These are phyloP conservation scores for Teunomyces gatunensis DNA, from an alignment of 805 yeast genomes.

Conservation along the genomic window DNA sequence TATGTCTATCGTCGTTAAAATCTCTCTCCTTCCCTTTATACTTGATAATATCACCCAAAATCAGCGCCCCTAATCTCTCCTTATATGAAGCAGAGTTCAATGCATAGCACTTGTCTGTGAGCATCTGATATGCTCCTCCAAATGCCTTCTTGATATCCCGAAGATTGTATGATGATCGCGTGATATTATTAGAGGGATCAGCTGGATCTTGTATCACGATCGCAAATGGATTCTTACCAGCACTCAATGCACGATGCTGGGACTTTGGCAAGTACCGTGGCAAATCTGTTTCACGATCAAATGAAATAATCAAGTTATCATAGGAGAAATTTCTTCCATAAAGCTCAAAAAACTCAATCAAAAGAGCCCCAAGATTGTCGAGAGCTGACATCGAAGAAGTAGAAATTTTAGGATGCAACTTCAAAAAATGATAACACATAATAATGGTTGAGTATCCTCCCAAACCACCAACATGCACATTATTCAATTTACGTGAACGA, in stretches of 20 bases:
- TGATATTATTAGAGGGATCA: constrained; percentile 77
- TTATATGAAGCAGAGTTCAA: constrained; percentile 64
- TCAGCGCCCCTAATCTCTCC: constrained; percentile 65
- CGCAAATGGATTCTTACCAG: constrained; percentile 54
- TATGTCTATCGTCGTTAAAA: constrained; percentile 68
- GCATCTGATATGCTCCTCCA: constrained; percentile 79
- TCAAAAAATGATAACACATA: constrained; percentile 72
- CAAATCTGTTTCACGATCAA: constrained; percentile 48
- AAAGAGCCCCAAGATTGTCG: constrained; percentile 78
- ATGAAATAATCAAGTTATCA: constrained; percentile 70
- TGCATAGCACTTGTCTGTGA: constrained; percentile 73
- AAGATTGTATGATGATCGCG: constrained; percentile 80
- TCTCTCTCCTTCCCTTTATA: constrained; percentile 73
- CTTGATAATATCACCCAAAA: constrained; percentile 75
- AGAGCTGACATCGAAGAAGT: constrained; percentile 64
- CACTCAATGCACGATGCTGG: constrained; percentile 48
- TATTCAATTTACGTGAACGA: constrained; percentile 71
- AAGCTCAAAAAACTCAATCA: constrained; percentile 88
- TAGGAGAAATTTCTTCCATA: constrained; percentile 90
- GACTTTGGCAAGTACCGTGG: constrained; percentile 62
- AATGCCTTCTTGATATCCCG: constrained; percentile 80
- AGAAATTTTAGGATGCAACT: constrained; percentile 72
- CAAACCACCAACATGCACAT: constrained; percentile 89
- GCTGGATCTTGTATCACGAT: constrained; percentile 87
- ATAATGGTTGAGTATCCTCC: constrained; percentile 96